Percentiles rank a stretch among this genome's conserved stretches.
phyloP scores from a whole-genome alignment of 805 yeast genomes.

The Deakozyma indianensis region DNA sequence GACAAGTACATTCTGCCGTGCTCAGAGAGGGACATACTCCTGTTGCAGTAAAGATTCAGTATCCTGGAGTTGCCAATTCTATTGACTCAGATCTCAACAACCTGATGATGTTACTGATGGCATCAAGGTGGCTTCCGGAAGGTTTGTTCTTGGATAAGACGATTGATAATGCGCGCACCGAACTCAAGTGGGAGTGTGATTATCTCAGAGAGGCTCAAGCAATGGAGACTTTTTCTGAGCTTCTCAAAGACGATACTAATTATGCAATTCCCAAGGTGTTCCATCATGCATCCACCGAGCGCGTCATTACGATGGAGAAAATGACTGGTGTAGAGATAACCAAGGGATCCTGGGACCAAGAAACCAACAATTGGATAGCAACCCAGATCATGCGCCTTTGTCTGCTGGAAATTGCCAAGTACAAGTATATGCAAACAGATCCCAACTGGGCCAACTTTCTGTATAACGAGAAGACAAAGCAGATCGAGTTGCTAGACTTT shows the following conservation, averaged over 20 bases:
- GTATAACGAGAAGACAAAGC: constrained; percentile 53
- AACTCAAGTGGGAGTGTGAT: constrained; percentile 96
- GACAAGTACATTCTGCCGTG: constrained; percentile 85
- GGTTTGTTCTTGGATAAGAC: constrained; percentile 88
- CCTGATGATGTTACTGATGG: constrained; percentile 65
- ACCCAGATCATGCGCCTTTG: constrained; percentile 77
- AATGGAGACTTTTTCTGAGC: constrained; percentile 49
- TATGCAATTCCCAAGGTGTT: constrained; percentile 74
- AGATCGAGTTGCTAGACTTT: constrained; percentile 81
- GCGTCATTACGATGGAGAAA: constrained; percentile 77
- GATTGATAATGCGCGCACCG: constrained; percentile 82
- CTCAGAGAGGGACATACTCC: constrained; percentile 38
- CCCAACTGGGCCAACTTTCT: constrained; percentile 98
- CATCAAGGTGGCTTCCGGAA: constrained; percentile 74
- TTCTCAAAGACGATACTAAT: constrained; percentile 44
- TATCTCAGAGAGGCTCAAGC: constrained; percentile 78
- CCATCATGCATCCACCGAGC: constrained; percentile 63
- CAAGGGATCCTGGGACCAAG: constrained; percentile 59
- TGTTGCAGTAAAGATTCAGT: constrained; percentile 92
- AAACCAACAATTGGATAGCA: constrained; percentile 66
- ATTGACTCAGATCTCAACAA: constrained; percentile 92
- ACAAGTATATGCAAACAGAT: constrained; percentile 93
- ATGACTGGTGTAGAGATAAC: constrained; percentile 75
- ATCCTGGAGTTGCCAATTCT: constrained; percentile 89
- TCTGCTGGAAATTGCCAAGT: constrained; percentile 67